These are phyloP conservation scores for Saccharum spontaneum DNA, from an alignment of 176 grass and related monocot genomes.

Conservation along the genomic window DNA sequence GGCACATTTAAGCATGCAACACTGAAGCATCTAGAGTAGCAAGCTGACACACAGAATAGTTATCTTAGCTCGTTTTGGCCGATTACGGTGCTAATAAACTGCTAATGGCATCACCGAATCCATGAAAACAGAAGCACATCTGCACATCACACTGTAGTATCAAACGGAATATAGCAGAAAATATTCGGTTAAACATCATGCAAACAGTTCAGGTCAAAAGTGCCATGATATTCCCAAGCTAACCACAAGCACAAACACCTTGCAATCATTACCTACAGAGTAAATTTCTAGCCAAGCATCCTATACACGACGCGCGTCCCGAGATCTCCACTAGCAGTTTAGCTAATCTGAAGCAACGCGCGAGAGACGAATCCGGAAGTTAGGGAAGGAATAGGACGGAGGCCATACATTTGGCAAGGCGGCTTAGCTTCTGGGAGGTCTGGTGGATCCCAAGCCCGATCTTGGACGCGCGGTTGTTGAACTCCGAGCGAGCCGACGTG, in stretches of 20 bases:
- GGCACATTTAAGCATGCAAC: not conserved
- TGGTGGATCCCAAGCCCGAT: conserved; percentile 95
- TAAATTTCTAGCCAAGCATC: not conserved
- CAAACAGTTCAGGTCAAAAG: not conserved
- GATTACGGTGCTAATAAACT: not conserved
- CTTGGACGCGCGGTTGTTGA: conserved; percentile 79
- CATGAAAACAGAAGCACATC: not conserved
- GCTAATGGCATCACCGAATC: not conserved
- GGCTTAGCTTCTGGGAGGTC: conserved; percentile 86
- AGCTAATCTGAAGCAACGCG: not conserved
- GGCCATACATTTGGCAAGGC: conserved; percentile 68
- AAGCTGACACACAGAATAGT: not conserved
- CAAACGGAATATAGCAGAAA: not conserved
- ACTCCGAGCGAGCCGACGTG: conserved; percentile 70
- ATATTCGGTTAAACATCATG: not conserved
- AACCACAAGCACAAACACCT: not conserved
- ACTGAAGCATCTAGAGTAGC: not conserved
- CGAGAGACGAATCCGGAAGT: not conserved
- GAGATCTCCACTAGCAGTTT: conserved; percentile 12
- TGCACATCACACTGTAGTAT: not conserved
- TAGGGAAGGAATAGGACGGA: not conserved
- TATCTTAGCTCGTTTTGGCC: conserved; percentile 1
- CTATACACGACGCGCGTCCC: not conserved
- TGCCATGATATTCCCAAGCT: not conserved
- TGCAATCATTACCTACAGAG: not conserved